These are phyloP conservation scores for Nothophoma quercina DNA, from an alignment of 2,329 filamentous ascomycete genomes.

Conservation along the genomic window DNA sequence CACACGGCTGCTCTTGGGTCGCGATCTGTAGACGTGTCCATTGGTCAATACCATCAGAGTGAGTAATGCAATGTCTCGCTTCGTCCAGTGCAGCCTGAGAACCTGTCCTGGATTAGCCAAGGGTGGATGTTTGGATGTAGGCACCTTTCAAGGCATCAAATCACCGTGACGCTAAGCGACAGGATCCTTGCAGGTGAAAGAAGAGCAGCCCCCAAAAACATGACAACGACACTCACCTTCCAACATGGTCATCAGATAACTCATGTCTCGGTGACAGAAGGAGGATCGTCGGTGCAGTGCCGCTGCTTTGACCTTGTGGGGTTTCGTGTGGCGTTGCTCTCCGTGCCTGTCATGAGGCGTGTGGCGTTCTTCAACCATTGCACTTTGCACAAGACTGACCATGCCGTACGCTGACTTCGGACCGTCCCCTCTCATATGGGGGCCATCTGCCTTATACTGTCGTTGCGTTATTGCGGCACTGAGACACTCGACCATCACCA, in stretches of 20 bases:
- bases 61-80: background rate
- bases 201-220: background rate
- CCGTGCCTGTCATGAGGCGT: conserved; percentile 17
- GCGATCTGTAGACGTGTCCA: background rate
- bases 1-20: conserved; percentile 3
- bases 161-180: conserved; percentile 19
- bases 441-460: conserved; percentile 19
- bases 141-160: conserved; percentile 14
- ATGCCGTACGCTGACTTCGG: conserved; percentile 20
- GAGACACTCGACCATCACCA: conserved; percentile 16
- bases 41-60: background rate
- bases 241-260: conserved; percentile 6
- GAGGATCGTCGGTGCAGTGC: conserved; percentile 11
- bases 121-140: conserved; percentile 10
- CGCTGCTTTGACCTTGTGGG: conserved; percentile 19
- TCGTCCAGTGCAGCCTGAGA: background rate
- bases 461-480: conserved; percentile 22
- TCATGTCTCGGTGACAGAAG: conserved; percentile 14
- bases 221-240: conserved; percentile 1
- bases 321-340: conserved; percentile 18
- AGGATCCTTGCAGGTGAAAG: conserved; percentile 8
- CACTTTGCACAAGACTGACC: conserved; percentile 16
- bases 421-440: conserved; percentile 20
- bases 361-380: conserved; percentile 17
- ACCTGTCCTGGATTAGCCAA: background rate